Percentiles rank a stretch among this genome's conserved stretches.
Conservation (phyloP, 257 asterid genomes). For the Voacanga thouarsii region DNA sequence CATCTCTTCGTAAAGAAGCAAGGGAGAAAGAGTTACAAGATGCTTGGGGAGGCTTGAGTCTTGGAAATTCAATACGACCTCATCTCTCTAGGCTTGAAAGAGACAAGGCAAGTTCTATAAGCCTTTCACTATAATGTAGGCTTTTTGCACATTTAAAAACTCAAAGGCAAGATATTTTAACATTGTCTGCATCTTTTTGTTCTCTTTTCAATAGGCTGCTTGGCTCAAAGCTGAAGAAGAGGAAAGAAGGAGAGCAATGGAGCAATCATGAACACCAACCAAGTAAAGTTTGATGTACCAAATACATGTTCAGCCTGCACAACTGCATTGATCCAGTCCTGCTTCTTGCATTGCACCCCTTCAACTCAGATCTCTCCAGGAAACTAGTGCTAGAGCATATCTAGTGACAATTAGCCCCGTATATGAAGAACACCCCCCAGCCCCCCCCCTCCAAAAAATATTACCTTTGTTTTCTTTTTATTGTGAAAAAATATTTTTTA, state of each 20-base stretch:
- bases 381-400: background rate
- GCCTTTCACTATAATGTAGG: background rate
- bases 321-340: background rate
- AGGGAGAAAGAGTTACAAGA: constrained; percentile 71
- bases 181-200: background rate
- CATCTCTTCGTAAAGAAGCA: constrained; percentile 55
- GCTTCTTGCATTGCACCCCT: background rate
- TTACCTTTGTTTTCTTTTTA: background rate
- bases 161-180: background rate
- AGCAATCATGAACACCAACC: background rate
- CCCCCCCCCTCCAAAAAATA: no score
- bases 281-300: background rate
- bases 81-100: constrained; percentile 74
- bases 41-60: constrained; percentile 90
- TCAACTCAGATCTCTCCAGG: background rate
- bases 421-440: no score
- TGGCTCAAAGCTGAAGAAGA: constrained; percentile 94
- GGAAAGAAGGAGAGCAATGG: constrained; percentile 44
- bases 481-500: no score
- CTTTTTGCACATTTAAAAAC: background rate
- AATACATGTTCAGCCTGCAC: background rate
- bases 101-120: constrained; percentile 60
- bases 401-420: background rate
- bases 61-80: constrained; percentile 78
- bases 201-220: constrained; percentile 52